Conservation (phyloP, 2,329 filamentous ascomycete genomes). For the Xylaria sp. region DNA sequence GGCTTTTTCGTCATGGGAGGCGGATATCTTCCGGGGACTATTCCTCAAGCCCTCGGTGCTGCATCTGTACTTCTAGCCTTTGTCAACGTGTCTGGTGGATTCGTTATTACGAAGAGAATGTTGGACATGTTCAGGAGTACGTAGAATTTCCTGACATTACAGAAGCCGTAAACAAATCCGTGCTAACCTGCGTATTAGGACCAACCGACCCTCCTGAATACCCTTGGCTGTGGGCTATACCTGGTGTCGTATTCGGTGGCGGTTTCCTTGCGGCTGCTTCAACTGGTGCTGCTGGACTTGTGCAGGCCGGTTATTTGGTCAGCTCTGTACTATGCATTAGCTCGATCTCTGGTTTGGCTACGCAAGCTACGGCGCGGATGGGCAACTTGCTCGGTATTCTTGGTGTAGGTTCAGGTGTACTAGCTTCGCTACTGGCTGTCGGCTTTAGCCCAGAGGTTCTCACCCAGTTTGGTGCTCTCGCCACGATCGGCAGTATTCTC, state of each 20-base stretch:
- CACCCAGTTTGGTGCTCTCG: conserved; percentile 81
- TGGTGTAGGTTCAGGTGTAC: conserved; percentile 83
- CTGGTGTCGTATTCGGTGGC: conserved; percentile 79
- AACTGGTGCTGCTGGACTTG: conserved; percentile 84
- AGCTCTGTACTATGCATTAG: conserved; percentile 87
- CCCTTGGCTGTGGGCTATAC: conserved; percentile 85
- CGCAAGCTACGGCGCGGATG: conserved; percentile 83
- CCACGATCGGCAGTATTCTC: conserved; percentile 73
- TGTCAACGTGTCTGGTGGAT: conserved; percentile 88
- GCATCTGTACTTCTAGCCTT: conserved; percentile 85
- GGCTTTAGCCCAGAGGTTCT: conserved; percentile 84
- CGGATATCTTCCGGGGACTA: conserved; percentile 78
- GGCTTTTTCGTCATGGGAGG: conserved; percentile 91
- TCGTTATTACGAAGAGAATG: conserved; percentile 94
- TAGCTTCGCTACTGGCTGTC: conserved; percentile 83
- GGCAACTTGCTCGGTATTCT: conserved; percentile 89
- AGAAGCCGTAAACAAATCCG: background rate
- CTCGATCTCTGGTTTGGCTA: conserved; percentile 83
- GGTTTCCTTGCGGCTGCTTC: conserved; percentile 83
- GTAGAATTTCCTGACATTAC: conserved; percentile 37
- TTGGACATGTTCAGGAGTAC: conserved; percentile 86
- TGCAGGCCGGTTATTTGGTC: conserved; percentile 87
- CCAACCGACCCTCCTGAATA: conserved; percentile 90
- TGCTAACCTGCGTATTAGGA: conserved; percentile 54
- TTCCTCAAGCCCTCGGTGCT: conserved; percentile 83